Base-by-base conservation (phyloP, 1,284 basidiomycete species). In the Ganoderma multipileum region DNA sequence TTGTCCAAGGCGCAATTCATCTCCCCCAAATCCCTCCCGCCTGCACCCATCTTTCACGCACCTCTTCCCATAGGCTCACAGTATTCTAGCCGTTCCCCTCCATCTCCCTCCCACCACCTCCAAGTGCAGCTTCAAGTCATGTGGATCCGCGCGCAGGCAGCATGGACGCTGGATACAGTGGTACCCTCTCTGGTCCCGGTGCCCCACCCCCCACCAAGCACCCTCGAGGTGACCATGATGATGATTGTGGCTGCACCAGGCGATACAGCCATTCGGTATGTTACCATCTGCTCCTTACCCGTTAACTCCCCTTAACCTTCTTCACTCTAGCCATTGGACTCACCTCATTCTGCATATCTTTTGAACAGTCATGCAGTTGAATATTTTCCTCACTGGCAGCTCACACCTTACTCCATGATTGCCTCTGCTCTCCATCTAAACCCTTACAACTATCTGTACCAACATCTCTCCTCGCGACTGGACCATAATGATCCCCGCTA, bases 181-280 rank as follows among this genome's bases (percentile, higher is more conserved):
- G 54, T 33, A 47, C 57, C n/a, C 77, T 78, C 38, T 71, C 75
- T 11, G 77, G 73, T 47, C 76, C 76, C 3, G 78, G 73, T 1
- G 81, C 79, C 16, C 82, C 83, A 7, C 86, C 87, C 3, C 82
- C 85, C 52, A 65, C 80, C 20, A 89, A 89, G 77, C 81, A 83
- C 54, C 73, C 81, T 3, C 80, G 87, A 54, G 78, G 74, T 63
- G 83, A 76, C 14, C 74, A 74, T 54, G 77, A 77, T 30, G 61
- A 63, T 28, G 75, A 77, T 47, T 68, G 69, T 38, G 52, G 60
- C 33, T 70, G 67, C 57, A 72, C 33, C 26, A 67, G 63, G 36
- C 72, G 64, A 64, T 74, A 75, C 66, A 72, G 69, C 61, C 65
- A 73, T 47, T 77, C 77, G 57, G 79, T 80, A 65, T 68, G 79